Base-by-base conservation (phyloP, 306 rosid species). In the Corylus avellana region DNA sequence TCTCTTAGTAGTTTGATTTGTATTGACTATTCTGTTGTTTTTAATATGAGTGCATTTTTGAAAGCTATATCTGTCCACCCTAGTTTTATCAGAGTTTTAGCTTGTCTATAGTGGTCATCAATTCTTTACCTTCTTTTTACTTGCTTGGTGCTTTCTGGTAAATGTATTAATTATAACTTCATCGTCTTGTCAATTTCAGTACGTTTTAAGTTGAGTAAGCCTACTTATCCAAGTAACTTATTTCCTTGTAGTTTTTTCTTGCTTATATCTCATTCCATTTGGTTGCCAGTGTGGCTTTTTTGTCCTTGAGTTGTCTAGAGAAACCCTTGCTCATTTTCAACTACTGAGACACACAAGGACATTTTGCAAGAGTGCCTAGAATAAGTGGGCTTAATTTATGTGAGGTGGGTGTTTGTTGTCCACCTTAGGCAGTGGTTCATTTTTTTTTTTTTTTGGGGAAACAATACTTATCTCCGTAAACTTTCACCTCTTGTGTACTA, bases 61-160 rank as follows among this genome's bases (percentile, higher is more conserved):
- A 12, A 62, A 62, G 2, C 12, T 48, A 14, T 62, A 18, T 22
- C 25, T 62, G 39, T 56, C 17, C 69, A 62, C 8, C 44, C 37
- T 62, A 12, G 27, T 58, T 58, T 58, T 58, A 58, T 58, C 22
- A 9, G 12, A 58, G 44, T 39, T 39, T 39, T 39, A 39, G 4
- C 35, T 22, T 8, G 66, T 25, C 37, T 3, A 22, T 20, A 25
- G 66, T 58, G 12, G 35, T 58, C 66, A 58, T 25, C 66, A 58
- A 22, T 22, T 58, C 35, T 58, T 58, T 58, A 22, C 37, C 37
- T 22, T 58, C 29, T 20, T 58, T 22, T 58, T 22, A 58, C 66
- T 58, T 58, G 8, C 37, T 27, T 58, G 13, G 37, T 58, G 72
- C 72, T 67, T 39, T 67, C 20, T 67, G 67, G 72, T 67, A 39